A percentile compares a stretch with the other conserved stretches of the same genome.
Conservation (phyloP, 768 basidiomycete species). For the Termitomyces sp. region DNA sequence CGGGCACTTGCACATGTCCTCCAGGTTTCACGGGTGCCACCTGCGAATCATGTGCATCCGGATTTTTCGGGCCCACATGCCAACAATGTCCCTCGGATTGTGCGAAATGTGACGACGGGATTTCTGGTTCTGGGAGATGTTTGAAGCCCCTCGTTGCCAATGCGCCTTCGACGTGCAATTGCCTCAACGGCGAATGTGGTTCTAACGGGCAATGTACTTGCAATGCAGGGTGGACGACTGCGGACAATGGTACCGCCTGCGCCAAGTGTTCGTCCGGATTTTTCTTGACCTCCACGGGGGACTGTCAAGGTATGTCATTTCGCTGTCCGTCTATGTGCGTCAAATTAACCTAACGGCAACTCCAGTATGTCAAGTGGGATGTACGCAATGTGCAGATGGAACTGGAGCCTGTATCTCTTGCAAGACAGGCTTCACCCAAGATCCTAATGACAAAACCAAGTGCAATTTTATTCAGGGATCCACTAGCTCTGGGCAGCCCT, state of each 20-base stretch:
- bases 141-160: constrained; percentile 48
- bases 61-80: constrained; percentile 77
- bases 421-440: constrained; percentile 64
- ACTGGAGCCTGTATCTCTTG: constrained; percentile 75
- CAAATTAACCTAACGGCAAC: constrained; percentile 9
- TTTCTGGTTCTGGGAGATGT: constrained; percentile 75
- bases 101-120: constrained; percentile 72
- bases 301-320: constrained; percentile 61
- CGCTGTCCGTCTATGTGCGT: not conserved
- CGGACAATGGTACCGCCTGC: constrained; percentile 72
- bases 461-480: constrained; percentile 56
- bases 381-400: constrained; percentile 62
- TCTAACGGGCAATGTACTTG: constrained; percentile 71
- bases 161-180: constrained; percentile 71
- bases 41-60: constrained; percentile 74
- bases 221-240: constrained; percentile 72
- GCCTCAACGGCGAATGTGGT: constrained; percentile 77
- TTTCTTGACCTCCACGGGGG: constrained; percentile 66
- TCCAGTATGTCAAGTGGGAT: constrained; percentile 72
- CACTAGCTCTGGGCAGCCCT: constrained; percentile 51
- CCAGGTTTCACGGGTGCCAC: constrained; percentile 74
- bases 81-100: constrained; percentile 70
- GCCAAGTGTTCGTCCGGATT: constrained; percentile 74
- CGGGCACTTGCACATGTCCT: constrained; percentile 71
- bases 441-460: constrained; percentile 62